Base-by-base conservation (phyloP, 352 stramenopile genomes). In the Pythium biforme region DNA sequence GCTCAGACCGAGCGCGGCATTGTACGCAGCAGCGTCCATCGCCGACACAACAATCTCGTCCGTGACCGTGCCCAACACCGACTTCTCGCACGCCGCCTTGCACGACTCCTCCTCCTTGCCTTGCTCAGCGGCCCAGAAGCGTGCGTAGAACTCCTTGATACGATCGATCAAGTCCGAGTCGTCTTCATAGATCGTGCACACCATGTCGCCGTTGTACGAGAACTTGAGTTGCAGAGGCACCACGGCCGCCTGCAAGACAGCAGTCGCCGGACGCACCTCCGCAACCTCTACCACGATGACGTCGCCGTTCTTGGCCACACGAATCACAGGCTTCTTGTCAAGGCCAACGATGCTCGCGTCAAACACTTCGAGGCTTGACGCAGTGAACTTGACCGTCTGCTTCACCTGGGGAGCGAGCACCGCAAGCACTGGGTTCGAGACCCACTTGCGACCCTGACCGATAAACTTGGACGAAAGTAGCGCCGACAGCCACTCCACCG, bases 121-220 rank as follows among this genome's bases (percentile, higher is more conserved):
- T 14, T 88, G 61, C 37, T 85, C 74, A 12, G 81, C 82, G 26
- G 91, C 70, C 75, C 83, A 91, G 70, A 92, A 90, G 26, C 75
- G 76, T 37, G 83, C 81, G 64, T 92, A 94, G 59, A 92, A 93
- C 9, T 58, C 51, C 68, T 92, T 92, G 20, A 91, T 80, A 46
- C 81, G 80, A 31, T 82, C 74, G 20, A 84, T 69, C 22, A 70
- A 73, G n/a, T 68, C 69, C 19, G 58, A 67, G 26, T 70, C 70
- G 40, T 85, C 70, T 19, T 76, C 59, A 50, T 83, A 75, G 59
- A 92, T 83, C 12, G 80, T 76, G 47, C 68, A 80, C 7, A 76
- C 64, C 27, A 86, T 33, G 23, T 81, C 73, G 4, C 67, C 62
- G 50, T 81, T 53, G 60, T 82, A 81, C 25, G 68, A 56, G 62